Evolutionary conservation across 129 eudicot species (phyloP), one percentile per base, ranked within the genome.

Genomic region (Ambrosia trifida): DNA sequence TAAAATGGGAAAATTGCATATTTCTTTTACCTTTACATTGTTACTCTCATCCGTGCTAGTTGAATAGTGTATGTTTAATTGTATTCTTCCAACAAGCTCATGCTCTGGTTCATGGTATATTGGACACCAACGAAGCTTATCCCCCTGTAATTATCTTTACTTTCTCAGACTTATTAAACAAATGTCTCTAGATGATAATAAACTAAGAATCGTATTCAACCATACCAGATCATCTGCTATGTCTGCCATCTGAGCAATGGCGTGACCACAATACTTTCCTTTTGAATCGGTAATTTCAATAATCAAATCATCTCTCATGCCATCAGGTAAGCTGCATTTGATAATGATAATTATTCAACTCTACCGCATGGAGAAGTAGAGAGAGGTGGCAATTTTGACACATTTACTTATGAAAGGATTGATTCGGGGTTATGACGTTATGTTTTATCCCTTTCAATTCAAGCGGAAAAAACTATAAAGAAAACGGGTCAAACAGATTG

Each of bases 81-180:
- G 97, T 59, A 91, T 46, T 83, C 79, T 87, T 58, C 97, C 95
- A 61, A 87, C 85, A 51, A 84, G 85, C 63, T 87, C 91, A 76
- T 91, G 91, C 60, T 85, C 91, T 56, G 95, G 91, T 65, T 91
- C 95, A 71, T 72, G 80, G 73, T 87, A 91, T 75, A 91, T 83
- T 5, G 86, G 85, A 83, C 97, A 91, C 84, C 95, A 85, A 5
- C 97, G 89, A 46, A 85, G 78, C 78, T 85, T 91, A 68, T 83
- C 95, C 14, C 91, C 81, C 97, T 91, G 79, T 79, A 82, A 41
- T 68, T 20, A 43, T 67, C 7, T 16, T 13, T 41, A 72, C 12
- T 36, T 76, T 44, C 19, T 65, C 49, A 77, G 58, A 40, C 50
- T 53, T 52, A 31, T 13, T 47, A 50, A 18, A 45, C 40, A 44